Conservation (phyloP, 805 yeast species). For the Nakazawaea molendinolei region DNA sequence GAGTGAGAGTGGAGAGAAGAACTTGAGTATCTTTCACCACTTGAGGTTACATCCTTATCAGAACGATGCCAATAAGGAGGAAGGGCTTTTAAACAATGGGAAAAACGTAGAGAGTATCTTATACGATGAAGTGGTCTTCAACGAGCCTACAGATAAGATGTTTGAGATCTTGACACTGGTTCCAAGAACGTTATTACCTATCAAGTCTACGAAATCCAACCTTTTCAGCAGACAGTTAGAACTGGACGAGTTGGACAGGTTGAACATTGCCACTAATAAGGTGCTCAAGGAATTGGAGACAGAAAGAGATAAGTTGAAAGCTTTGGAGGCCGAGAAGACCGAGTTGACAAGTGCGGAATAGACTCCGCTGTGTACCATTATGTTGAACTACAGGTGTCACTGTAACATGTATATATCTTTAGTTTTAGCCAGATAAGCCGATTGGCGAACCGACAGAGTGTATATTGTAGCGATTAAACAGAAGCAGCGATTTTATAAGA, state of each 20-base stretch:
- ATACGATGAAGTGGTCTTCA: conserved; percentile 89
- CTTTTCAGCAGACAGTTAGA: conserved; percentile 44
- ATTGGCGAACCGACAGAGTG: too few species aligned
- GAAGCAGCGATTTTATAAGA: too few species aligned
- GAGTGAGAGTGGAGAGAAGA: conserved; percentile 84
- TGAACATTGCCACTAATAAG: conserved; percentile 29
- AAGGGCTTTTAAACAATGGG: conserved; percentile 19
- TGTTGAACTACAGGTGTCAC: too few species aligned
- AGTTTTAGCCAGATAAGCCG: too few species aligned
- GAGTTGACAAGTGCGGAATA: too few species aligned
- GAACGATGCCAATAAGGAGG: conserved; percentile 11
- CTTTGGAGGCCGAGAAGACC: conserved; percentile 25
- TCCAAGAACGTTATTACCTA: conserved; percentile 52
- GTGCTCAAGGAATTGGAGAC: conserved; percentile 20
- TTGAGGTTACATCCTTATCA: conserved; percentile 86
- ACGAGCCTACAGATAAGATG: conserved; percentile 89
- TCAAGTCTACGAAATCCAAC: conserved; percentile 17
- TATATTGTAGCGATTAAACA: too few species aligned
- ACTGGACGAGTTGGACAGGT: conserved; percentile 54
- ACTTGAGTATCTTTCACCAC: conserved; percentile 80
- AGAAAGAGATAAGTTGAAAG: conserved; percentile 20
- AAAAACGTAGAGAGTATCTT: conserved; percentile 50
- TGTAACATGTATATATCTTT: too few species aligned
- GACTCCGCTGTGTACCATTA: too few species aligned
- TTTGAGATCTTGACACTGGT: conserved; percentile 68